Conservation (phyloP, 306 rosid species). For the Cucumis cinereus region DNA sequence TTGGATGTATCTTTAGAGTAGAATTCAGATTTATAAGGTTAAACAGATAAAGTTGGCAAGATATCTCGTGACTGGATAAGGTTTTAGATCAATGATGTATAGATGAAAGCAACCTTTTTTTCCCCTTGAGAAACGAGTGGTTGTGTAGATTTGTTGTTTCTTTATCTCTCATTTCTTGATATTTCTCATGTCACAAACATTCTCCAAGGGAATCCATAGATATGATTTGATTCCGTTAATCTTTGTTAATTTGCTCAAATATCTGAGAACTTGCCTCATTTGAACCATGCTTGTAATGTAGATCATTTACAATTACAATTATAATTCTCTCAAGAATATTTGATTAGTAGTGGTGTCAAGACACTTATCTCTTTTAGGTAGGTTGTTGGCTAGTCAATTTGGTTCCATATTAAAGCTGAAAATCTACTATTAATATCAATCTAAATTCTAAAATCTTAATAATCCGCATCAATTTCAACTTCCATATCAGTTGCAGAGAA, state of each 20-base stretch:
- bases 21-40: constrained; percentile 8
- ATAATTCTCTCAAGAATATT: neutral
- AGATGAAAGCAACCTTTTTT: neutral
- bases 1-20: neutral
- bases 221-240: neutral
- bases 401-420: neutral
- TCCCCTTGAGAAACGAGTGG: neutral
- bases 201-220: neutral
- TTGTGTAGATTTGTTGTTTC: neutral
- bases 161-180: neutral
- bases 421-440: neutral
- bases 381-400: neutral
- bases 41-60: constrained; percentile 9
- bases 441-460: neutral
- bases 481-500: neutral
- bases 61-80: constrained; percentile 21
- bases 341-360: neutral
- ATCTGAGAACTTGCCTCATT: neutral
- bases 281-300: neutral
- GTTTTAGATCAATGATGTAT: neutral
- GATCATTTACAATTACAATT: neutral
- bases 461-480: neutral
- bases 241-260: neutral
- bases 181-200: neutral
- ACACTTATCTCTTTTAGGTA: neutral